Evolutionary conservation across 2,329 filamentous ascomycete species (phyloP), one percentile per base, ranked within the genome.

Genomic region (Dactylellina parvicollis): DNA sequence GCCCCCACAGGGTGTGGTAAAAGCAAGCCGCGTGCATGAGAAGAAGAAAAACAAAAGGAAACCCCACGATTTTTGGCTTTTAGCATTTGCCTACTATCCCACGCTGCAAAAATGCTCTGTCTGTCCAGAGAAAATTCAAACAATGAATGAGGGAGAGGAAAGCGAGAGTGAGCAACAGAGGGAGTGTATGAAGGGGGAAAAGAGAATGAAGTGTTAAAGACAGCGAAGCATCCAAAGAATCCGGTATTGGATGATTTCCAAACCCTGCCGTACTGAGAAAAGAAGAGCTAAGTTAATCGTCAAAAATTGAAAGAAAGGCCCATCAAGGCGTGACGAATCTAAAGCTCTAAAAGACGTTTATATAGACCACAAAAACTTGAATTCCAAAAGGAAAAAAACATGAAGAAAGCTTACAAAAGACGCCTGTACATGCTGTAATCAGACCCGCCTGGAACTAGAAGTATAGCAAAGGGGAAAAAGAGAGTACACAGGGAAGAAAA

Each of bases 341-440:
- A 49, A 32, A 24, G 49, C 36, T 49, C 24, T 47, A 36, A 3
- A 49, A n/a, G 14, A 30, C 28, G 1, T 49, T 14, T 28, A 59
- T 28, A 60, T 2, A 8, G 26, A 30, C 52, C 14, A 4, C 18
- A 28, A 42, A 56, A 40, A 42, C 16, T 57, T 55, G 20, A 22
- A 50, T 54, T 40, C 1, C 22, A 26, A 44, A 36, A 26, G 22
- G 49, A 65, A 20, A 60, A 32, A 34, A n/a, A 47, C 40, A 28
- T 20, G 20, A 50, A 56, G 38, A 59, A 49, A 44, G 18, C 24
- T 30, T 59, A 50, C 52, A 64, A 57, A 60, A 46, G 49, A 73
- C 69, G 69, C 69, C 69, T 65, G 36, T 69, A 47, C 57, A 64
- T 72, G 67, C 67, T 73, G 30, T 59, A 61, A 54, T 64, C 47